Evolutionary conservation across 257 asterid species (phyloP).

Genomic region (Cruciata laevipes): DNA sequence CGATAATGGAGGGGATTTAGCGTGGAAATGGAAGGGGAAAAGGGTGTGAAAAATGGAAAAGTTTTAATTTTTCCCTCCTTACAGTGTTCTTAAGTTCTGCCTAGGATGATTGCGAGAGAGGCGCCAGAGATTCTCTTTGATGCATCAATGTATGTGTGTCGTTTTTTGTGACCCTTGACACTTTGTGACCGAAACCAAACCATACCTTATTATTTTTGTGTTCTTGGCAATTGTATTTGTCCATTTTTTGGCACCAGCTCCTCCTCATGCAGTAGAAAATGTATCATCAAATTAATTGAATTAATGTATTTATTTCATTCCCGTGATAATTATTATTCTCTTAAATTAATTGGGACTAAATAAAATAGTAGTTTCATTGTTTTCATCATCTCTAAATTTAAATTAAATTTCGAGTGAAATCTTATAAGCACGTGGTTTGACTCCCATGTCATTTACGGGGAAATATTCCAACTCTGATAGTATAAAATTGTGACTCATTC

Average conservation of each 20-base stretch:
- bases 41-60: conserved; percentile 6
- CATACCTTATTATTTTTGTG: not conserved
- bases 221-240: not conserved
- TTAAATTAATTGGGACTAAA: too few species aligned
- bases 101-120: conserved; percentile 1
- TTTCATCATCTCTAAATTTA: too few species aligned
- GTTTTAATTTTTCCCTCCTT: conserved; percentile 7
- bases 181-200: conserved; percentile 3
- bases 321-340: too few species aligned
- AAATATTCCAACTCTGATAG: too few species aligned
- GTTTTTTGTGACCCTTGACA: not conserved
- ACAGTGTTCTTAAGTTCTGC: not conserved
- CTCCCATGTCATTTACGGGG: too few species aligned
- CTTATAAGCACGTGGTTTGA: too few species aligned
- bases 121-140: conserved; percentile 8
- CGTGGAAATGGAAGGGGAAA: conserved; percentile 14
- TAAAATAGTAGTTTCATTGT: too few species aligned
- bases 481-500: too few species aligned
- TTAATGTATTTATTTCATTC: too few species aligned
- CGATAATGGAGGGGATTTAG: not conserved
- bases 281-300: too few species aligned
- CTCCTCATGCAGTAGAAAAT: not conserved
- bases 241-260: not conserved
- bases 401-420: too few species aligned
- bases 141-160: conserved; percentile 7